Evolutionary conservation across 2,329 filamentous ascomycete genomes (phyloP).

Genomic region (Ceratocystis alfenasii): DNA sequence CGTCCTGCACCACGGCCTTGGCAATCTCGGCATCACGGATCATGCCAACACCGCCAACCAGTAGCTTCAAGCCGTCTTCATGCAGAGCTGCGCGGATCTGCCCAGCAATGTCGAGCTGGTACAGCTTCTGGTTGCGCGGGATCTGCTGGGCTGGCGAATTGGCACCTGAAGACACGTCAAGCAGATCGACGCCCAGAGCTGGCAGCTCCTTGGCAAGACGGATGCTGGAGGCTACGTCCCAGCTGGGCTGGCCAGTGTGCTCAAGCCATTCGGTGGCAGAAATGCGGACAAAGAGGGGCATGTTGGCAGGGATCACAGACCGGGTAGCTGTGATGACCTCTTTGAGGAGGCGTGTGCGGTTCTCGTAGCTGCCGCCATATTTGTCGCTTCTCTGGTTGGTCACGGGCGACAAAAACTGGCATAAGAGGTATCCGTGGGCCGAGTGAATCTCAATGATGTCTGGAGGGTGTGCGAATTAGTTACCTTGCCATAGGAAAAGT

Average conservation of each 20-base stretch:
- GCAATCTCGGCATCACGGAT: slow-evolving; percentile 61
- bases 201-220: slow-evolving; percentile 54
- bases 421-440: slow-evolving; percentile 55
- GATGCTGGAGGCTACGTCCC: slow-evolving; percentile 52
- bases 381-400: slow-evolving; percentile 50
- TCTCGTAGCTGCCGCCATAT: slow-evolving; percentile 55
- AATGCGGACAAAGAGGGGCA: slow-evolving; percentile 48
- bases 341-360: slow-evolving; percentile 49
- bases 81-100: slow-evolving; percentile 55
- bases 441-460: slow-evolving; percentile 61
- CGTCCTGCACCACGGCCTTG: slow-evolving; percentile 42
- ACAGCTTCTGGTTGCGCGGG: slow-evolving; percentile 48
- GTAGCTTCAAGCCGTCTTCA: slow-evolving; percentile 39
- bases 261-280: slow-evolving; percentile 55
- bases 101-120: slow-evolving; percentile 63
- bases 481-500: too few species aligned
- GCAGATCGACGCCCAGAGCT: slow-evolving; percentile 61
- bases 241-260: slow-evolving; percentile 37
- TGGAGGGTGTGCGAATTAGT: background rate
- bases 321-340: slow-evolving; percentile 43
- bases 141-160: slow-evolving; percentile 53
- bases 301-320: slow-evolving; percentile 39
- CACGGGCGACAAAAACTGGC: slow-evolving; percentile 50
- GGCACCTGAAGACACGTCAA: slow-evolving; percentile 71
- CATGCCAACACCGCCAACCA: slow-evolving; percentile 62